Conservation (phyloP, 139 green algal species). For the Closterium sp. region DNA sequence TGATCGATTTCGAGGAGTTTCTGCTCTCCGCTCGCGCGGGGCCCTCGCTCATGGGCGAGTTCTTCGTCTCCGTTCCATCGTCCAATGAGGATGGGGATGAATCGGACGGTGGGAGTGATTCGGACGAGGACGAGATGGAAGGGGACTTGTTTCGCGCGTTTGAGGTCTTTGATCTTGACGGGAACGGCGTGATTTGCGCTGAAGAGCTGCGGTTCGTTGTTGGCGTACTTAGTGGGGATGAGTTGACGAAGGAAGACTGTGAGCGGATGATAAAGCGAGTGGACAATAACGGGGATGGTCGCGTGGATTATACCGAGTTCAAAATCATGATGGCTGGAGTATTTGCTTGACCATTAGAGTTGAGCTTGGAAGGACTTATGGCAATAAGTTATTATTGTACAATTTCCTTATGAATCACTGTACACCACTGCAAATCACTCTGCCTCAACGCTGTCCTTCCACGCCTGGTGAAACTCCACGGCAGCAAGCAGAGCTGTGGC, state of each 20-base stretch:
- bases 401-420: too few relatives aligned
- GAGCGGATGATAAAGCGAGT: background rate
- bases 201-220: background rate
- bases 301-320: background rate
- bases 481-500: background rate
- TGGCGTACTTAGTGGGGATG: background rate
- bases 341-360: background rate
- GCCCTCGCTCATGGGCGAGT: background rate
- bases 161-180: background rate
- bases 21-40: background rate
- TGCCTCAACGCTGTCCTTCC: background rate
- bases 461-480: background rate
- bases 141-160: background rate
- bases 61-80: background rate
- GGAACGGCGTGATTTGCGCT: background rate
- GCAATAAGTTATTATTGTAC: too few relatives aligned
- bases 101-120: background rate
- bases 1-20: background rate
- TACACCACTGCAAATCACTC: too few relatives aligned
- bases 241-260: background rate
- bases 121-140: background rate
- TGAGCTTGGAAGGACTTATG: too few relatives aligned
- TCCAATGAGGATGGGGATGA: background rate
- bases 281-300: background rate
- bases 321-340: background rate